These are phyloP conservation scores for Cubamyces lactineus DNA, from an alignment of 768 basidiomycete genomes.

Conservation along the genomic window DNA sequence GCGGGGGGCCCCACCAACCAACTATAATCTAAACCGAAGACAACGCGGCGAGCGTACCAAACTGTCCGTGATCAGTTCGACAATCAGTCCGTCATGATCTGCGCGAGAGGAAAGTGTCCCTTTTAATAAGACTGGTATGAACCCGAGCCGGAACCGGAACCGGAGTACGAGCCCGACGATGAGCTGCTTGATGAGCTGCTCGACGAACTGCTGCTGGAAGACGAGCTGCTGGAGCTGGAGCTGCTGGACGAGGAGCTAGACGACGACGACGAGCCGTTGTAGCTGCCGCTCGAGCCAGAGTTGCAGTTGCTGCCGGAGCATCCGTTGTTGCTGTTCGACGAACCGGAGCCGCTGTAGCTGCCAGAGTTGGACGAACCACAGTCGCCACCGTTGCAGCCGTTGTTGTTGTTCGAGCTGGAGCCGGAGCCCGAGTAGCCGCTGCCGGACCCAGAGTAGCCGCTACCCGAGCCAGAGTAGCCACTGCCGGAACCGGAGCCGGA, in stretches of 20 bases:
- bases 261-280: background rate
- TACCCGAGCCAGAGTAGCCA: slow-evolving; percentile 4
- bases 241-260: background rate
- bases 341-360: slow-evolving; percentile 5
- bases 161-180: slow-evolving; percentile 13
- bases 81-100: slow-evolving; percentile 20
- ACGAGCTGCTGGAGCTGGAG: background rate
- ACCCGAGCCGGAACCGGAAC: background rate
- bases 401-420: slow-evolving; percentile 13
- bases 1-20: background rate
- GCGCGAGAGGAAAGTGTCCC: slow-evolving; percentile 18
- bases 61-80: slow-evolving; percentile 27
- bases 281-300: background rate
- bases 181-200: background rate
- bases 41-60: slow-evolving; percentile 18
- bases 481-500: background rate
- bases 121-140: slow-evolving; percentile 16
- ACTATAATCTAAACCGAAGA: slow-evolving; percentile 9
- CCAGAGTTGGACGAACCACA: slow-evolving; percentile 13
- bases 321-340: background rate
- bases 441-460: background rate
- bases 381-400: slow-evolving; percentile 8
- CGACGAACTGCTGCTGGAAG: background rate
- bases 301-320: background rate
- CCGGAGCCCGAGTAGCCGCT: slow-evolving; percentile 7